Base-by-base conservation (phyloP, 805 yeast species). In the Saturnispora ahearnii region DNA sequence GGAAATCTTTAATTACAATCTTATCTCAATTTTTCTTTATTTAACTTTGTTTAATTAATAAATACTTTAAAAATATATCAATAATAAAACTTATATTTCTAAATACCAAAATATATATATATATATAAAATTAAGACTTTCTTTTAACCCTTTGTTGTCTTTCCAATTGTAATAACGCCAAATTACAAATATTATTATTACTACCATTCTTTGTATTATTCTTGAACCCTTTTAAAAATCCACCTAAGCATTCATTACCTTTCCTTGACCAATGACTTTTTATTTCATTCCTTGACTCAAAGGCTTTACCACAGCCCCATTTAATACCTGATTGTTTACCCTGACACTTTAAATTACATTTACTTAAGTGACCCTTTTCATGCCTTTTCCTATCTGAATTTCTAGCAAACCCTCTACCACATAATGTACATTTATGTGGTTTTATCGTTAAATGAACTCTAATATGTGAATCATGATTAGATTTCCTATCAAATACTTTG, bases 381-480 rank as follows among this genome's bases (percentile, higher is more conserved):
- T 54, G 57, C 33, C 57, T 40, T 21, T 44, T 52, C 38, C 47
- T 36, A 44, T 54, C 57, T 3, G 51, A 46, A 10, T 50, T 43
- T 40, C 57, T 45, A n/a, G 51, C 55, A 48, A 54, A 54, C 21
- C 36, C 51, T 26, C 48, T 52, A 9, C 45, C 45, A 34, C 57
- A 54, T 41, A 41, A 22, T 18, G 26, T 6, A 34, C 57, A 54
- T 4, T 32, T 15, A 44, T 46, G 51, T 24, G 57, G 57, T n/a
- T 50, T 54, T 1, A 43, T 26, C 6, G 41, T 45, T 21, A 48
- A 34, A 48, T 54, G 57, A 21, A 51, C 38, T 15, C 57, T 50
- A 31, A 46, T 38, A 38, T 54, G 57, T 2, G 57, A 54, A 38
- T 52, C 55, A 44, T 52, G 53, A 31, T 54, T 52, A 6, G 57